Evolutionary conservation across 1,284 basidiomycete species (phyloP), one percentile per base, ranked within the genome.

Genomic region (Pseudozyma pruni): DNA sequence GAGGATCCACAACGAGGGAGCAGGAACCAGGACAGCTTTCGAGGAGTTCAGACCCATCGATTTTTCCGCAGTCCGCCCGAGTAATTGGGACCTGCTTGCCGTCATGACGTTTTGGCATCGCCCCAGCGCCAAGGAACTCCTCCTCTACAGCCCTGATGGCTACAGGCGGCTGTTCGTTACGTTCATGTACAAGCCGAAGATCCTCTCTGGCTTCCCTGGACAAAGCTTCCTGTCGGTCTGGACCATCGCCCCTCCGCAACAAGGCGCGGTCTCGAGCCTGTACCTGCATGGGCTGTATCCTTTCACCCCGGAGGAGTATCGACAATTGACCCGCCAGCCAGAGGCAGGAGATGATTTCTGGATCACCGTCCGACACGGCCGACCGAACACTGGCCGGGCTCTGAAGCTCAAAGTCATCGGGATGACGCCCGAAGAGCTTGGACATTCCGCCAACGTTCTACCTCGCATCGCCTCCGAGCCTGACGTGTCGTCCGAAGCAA

Each of bases 261-360:
- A 14, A 2, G 20, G n/a, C 7, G 1, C 10, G 2, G 7, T 23
- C 1, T 27, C 43, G 2, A 32, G 9, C 2, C 13, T 59, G 9
- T 32, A 19, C 29, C 17, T 59, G 20, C 39, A 38, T 13, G 57
- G 57, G 13, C 47, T 33, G 27, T 59, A 38, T 20, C 37, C 33
- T 10, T 47, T 46, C 4, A 27, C 49, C 1, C 13, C 11, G 1
- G 10, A 23, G 8, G 33, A 43, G n/a, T 59, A 31, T 25, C 23
- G 9, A 8, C 2, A n/a, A 2, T 41, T 58, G 4, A 13, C 17
- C 6, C 1, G 7, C 2, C 47, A 45, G 27, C 42, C 47, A 8
- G 35, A 50, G 19, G 2, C 17, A 2, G 11, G 1, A 3, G 44
- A 32, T 6, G 14, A 35, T 11, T 27, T 20, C 13, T 46, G 51